These are phyloP conservation scores for Penicillium coffeae DNA, from an alignment of 495 filamentous ascomycete species.

Conservation along the genomic window DNA sequence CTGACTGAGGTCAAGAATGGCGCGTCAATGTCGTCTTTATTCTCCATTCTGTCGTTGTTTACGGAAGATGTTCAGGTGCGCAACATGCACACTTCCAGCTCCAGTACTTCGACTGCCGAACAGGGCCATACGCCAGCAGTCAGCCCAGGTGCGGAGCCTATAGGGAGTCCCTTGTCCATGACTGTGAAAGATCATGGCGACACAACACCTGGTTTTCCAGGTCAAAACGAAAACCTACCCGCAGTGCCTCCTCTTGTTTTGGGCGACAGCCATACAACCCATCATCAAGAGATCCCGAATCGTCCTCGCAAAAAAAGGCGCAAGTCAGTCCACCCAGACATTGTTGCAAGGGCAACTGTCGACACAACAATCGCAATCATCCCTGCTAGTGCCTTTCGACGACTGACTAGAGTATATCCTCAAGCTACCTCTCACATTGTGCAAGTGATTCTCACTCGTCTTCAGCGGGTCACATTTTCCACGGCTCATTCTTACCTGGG, in stretches of 20 bases:
- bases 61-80: constrained; percentile 88
- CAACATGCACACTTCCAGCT: constrained; percentile 45
- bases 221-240: constrained; percentile 34
- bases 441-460: constrained; percentile 89
- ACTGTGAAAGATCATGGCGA: constrained; percentile 16
- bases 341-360: constrained; percentile 91
- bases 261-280: constrained; percentile 42
- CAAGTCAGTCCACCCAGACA: constrained; percentile 91
- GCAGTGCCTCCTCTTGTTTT: constrained; percentile 73
- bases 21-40: constrained; percentile 95
- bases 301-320: constrained; percentile 23
- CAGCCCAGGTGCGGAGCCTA: constrained; percentile 35
- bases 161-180: constrained; percentile 34
- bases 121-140: constrained; percentile 24
- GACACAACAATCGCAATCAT: constrained; percentile 99
- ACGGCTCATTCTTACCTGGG: constrained; percentile 94
- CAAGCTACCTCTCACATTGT: constrained; percentile 96
- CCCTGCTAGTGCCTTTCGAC: constrained; percentile 89
- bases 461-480: constrained; percentile 90
- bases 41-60: constrained; percentile 94
- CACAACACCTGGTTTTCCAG: constrained; percentile 12
- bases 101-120: constrained; percentile 38
- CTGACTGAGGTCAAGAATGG: constrained; percentile 98
- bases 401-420: constrained; percentile 90
- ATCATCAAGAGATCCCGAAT: constrained; percentile 12